Evolutionary conservation across 1,284 basidiomycete genomes (phyloP).

Genomic region (Ceratobasidium sp.): DNA sequence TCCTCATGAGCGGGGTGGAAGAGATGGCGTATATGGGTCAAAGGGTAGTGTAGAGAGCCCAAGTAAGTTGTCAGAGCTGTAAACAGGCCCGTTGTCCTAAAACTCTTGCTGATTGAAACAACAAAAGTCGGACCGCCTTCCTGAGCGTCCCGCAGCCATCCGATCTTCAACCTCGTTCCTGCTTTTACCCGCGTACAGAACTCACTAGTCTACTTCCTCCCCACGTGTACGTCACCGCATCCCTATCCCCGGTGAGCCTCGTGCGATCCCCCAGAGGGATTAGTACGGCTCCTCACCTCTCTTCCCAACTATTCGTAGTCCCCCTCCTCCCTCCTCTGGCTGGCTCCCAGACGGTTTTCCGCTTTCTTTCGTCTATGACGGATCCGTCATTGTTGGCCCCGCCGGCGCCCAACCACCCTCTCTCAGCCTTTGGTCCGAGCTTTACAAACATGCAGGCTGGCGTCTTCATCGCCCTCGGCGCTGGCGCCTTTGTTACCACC

Average conservation of each 20-base stretch:
- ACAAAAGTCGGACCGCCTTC: not conserved
- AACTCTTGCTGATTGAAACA: not conserved
- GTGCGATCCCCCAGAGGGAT: not conserved
- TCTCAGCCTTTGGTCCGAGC: not conserved
- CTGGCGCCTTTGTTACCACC: conserved; percentile 38
- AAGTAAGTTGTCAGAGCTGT: not conserved
- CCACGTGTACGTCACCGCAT: conserved; percentile 32
- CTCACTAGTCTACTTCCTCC: too few species aligned
- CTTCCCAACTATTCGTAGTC: conserved; percentile 11
- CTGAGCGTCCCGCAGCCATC: not conserved
- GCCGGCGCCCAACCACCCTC: too few species aligned
- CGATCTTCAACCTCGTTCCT: conserved; percentile 9
- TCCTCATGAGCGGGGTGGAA: not conserved
- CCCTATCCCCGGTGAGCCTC: not conserved
- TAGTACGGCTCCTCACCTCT: conserved; percentile 24
- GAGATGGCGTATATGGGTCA: not conserved
- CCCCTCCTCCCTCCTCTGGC: conserved; percentile 22
- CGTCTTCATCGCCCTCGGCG: conserved; percentile 12
- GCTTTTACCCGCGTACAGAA: not conserved
- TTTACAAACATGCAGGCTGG: conserved; percentile 5
- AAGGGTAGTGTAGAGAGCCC: not conserved
- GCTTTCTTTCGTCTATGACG: not conserved
- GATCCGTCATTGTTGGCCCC: not conserved
- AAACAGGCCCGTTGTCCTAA: not conserved
- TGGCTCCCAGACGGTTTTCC: conserved; percentile 2